phyloP scores from a whole-genome alignment of 2,329 filamentous ascomycete species.

The Celoporthe dispersa region DNA sequence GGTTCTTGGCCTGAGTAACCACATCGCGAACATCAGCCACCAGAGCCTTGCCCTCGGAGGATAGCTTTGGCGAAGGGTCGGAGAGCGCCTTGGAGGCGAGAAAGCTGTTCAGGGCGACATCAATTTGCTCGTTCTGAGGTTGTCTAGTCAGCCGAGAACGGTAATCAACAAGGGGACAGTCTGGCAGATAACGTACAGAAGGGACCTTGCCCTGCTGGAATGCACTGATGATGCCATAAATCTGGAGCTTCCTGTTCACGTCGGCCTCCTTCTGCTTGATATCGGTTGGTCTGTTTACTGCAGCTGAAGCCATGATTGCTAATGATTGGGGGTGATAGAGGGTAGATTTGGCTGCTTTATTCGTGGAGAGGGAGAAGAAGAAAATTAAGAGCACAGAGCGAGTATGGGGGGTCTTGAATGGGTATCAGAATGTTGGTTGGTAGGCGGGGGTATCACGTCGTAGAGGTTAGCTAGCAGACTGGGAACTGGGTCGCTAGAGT shows the following conservation, averaged over 20 bases:
- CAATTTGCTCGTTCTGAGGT: constrained; percentile 86
- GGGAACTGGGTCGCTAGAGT: neutral
- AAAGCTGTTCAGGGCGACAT: constrained; percentile 89
- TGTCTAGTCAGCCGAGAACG: constrained; percentile 26
- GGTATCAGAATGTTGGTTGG: constrained; percentile 19
- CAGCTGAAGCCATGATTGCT: constrained; percentile 36
- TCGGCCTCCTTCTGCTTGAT: constrained; percentile 78
- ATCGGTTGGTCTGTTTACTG: constrained; percentile 76
- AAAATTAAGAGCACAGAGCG: neutral
- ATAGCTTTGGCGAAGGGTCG: constrained; percentile 76
- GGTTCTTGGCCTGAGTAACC: constrained; percentile 80
- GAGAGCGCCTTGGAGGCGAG: constrained; percentile 72
- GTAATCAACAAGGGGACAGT: neutral
- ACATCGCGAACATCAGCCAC: constrained; percentile 79
- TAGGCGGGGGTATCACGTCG: constrained; percentile 24
- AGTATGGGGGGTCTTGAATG: neutral
- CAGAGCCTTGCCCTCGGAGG: constrained; percentile 78
- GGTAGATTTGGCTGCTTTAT: neutral
- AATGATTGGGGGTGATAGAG: neutral
- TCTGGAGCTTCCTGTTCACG: constrained; percentile 90
- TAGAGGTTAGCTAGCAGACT: neutral
- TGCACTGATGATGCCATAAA: constrained; percentile 87
- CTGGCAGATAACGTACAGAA: constrained; percentile 63
- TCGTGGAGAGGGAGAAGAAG: neutral
- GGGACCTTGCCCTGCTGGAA: constrained; percentile 90